phyloP scores from a whole-genome alignment of 345 rosid genomes.

The Iberis pinnata region DNA sequence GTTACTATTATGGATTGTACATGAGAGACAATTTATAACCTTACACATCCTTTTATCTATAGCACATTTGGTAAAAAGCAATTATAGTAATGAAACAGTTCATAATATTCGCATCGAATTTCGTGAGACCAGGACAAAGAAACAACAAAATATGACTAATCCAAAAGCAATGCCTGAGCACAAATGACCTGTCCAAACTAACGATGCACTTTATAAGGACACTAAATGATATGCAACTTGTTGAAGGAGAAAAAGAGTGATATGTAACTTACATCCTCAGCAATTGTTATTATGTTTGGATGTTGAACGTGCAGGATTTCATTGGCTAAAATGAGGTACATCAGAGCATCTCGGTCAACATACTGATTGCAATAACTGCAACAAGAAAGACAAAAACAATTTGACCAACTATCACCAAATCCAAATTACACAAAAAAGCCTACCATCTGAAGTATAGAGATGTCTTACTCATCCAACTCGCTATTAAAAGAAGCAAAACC shows the following conservation, averaged over 20 bases:
- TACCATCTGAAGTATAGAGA: constrained; percentile 18
- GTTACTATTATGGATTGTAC: constrained; percentile 9
- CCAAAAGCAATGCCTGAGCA: background rate
- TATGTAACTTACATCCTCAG: constrained; percentile 76
- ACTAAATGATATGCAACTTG: constrained; percentile 28
- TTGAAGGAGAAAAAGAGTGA: too few relatives aligned
- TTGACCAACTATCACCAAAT: constrained; percentile 14
- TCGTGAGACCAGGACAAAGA: background rate
- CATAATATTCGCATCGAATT: background rate
- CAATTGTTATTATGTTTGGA: constrained; percentile 86
- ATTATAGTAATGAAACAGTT: background rate
- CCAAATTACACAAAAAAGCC: constrained; percentile 12
- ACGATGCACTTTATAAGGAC: constrained; percentile 3
- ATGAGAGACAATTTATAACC: constrained; percentile 14
- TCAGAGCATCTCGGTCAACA: constrained; percentile 81
- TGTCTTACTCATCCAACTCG: constrained; percentile 79
- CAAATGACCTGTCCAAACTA: constrained; percentile 3
- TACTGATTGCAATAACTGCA: constrained; percentile 93
- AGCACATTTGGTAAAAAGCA: background rate
- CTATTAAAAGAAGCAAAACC: constrained; percentile 86
- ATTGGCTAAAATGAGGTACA: constrained; percentile 87
- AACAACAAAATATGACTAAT: background rate
- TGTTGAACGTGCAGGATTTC: constrained; percentile 75
- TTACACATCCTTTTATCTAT: background rate
- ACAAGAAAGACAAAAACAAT: constrained; percentile 18